Conservation (phyloP, 139 green algal species). For the Closterium sp. region DNA sequence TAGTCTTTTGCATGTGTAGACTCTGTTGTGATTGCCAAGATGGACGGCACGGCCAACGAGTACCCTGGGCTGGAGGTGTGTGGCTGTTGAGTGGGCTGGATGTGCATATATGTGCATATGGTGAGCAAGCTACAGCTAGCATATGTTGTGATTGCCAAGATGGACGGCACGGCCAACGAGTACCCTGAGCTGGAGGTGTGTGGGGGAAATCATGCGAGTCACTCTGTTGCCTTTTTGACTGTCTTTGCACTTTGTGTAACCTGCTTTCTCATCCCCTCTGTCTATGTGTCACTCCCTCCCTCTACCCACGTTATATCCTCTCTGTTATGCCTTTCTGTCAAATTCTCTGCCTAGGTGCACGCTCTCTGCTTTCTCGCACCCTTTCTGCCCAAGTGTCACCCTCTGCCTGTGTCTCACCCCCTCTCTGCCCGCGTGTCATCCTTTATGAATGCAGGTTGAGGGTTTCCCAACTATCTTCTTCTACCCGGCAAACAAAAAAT, state of each 20-base stretch:
- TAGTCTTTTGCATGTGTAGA: constrained; percentile 69
- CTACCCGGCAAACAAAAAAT: constrained; percentile 40
- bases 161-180: constrained; percentile 58
- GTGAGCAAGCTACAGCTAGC: no score
- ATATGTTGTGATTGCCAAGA: constrained; percentile 61
- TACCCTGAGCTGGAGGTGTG: constrained; percentile 16
- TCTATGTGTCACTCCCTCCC: no score
- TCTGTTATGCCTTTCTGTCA: no score
- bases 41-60: constrained; percentile 58
- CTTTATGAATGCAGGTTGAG: constrained; percentile 27
- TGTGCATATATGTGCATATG: constrained; percentile 61
- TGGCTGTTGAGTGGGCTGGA: no score
- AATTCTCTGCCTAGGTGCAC: not conserved
- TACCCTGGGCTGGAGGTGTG: constrained; percentile 17
- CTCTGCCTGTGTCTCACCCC: no score
- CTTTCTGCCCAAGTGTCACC: not conserved
- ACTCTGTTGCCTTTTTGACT: no score
- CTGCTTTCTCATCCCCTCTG: no score
- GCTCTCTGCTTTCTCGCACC: not conserved
- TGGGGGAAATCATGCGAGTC: no score
- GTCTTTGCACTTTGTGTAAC: no score
- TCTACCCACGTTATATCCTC: no score
- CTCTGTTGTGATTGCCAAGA: constrained; percentile 59
- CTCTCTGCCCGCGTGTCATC: constrained; percentile 30
- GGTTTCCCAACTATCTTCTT: constrained; percentile 51